Evolutionary conservation across 108 stramenopile genomes (phyloP), one percentile per base, ranked within the genome.

Genomic region (Mediolabrus comicus): DNA sequence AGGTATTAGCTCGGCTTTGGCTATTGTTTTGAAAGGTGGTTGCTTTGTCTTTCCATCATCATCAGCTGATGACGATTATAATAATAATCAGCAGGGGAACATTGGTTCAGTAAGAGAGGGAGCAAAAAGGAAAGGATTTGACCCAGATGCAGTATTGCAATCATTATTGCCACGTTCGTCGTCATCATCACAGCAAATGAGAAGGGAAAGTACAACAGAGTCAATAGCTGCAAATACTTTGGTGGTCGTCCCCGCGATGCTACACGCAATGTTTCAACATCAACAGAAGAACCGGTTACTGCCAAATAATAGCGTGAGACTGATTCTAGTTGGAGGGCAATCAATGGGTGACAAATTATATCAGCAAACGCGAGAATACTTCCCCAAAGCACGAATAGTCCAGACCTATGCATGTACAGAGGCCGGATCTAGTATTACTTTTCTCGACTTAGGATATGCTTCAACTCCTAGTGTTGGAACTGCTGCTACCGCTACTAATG

Each of bases 391-490:
- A 2, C 53, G 80, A 54, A 71, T 97, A 19, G 87, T 95, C 10
- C 97, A 97, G 64, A 96, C 95, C 0, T 97, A 90, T 67, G 97
- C 97, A 6, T 96, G 95, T 70, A 94, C 97, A 2, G 97, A 97
- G 81, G 94, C 94, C 7, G 95, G 94, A 28, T 96, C 95, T 10
- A 90, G 90, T 25, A 82, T 97, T 35, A 94, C 97, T 8, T 97
- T 95, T 80, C 74, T 69, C 43, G 65, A 87, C 65, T 51, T 86
- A 51, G 58, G 58, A 32, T 30, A 19, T 30, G 12, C 14, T 17
- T 16, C 54, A 53, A 46, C 35, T 10, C 59, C 11, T n/a, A 16
- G 39, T n/a, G 60, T 14, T 17, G 32, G 34, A 19, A 52, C 38
- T 35, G 34, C 9, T 29, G 17, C 8, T 13, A 28, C 57, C 10